Evolutionary conservation across 148 eudicot genomes (phyloP).

Genomic region (Heliosperma pusillum): DNA sequence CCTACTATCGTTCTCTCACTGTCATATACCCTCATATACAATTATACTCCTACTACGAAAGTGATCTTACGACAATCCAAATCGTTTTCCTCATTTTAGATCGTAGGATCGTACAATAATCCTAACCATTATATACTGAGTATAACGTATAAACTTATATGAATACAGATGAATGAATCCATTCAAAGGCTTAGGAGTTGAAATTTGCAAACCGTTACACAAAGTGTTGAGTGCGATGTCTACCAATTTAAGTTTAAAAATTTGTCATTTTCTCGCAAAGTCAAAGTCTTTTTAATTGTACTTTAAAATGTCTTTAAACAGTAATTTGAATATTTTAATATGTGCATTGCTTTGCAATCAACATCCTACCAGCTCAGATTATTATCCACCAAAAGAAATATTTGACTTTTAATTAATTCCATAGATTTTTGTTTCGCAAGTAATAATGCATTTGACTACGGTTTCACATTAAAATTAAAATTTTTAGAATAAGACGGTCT

Average conservation of each 20-base stretch:
- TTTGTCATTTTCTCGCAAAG: background rate
- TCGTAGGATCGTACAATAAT: no score
- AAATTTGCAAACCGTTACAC: background rate
- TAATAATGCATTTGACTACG: no score
- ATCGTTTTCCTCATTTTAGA: background rate
- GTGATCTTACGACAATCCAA: no score
- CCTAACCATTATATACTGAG: no score
- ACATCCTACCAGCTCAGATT: slow-evolving; percentile 18
- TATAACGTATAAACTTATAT: no score
- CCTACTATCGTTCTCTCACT: no score
- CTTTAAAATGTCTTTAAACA: background rate
- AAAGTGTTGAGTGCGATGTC: background rate
- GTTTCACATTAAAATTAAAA: no score
- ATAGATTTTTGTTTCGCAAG: no score
- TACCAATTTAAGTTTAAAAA: background rate
- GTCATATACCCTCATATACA: no score
- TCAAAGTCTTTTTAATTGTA: background rate
- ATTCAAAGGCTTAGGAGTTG: background rate
- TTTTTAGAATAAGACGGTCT: no score
- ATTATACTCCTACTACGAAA: no score
- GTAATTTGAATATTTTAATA: background rate
- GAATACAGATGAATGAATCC: no score
- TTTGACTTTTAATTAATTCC: slow-evolving; percentile 16
- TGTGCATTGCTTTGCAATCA: slow-evolving; percentile 16
- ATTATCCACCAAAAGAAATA: slow-evolving; percentile 6